phyloP scores from a whole-genome alignment of 2,329 filamentous ascomycete species.

The Xylariales sp. region DNA sequence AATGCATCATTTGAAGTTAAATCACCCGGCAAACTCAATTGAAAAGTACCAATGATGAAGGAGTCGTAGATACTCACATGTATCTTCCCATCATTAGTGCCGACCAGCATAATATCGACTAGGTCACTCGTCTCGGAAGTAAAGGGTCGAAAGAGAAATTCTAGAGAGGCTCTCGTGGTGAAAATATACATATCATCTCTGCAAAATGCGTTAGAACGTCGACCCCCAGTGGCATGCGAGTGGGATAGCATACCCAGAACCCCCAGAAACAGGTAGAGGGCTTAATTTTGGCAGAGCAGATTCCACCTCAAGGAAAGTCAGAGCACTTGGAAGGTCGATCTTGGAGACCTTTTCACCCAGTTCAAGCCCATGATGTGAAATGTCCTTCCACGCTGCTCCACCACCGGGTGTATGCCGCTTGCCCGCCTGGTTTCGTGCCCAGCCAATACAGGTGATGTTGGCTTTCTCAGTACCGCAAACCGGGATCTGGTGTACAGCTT shows the following conservation, averaged over 20 bases:
- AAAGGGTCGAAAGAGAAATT: slow-evolving; percentile 62
- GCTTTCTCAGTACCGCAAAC: slow-evolving; percentile 39
- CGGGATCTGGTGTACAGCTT: slow-evolving; percentile 69
- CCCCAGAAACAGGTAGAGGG: slow-evolving; percentile 60
- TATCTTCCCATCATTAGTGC: slow-evolving; percentile 65
- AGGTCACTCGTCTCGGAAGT: slow-evolving; percentile 63
- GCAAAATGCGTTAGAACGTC: slow-evolving; percentile 17
- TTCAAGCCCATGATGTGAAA: slow-evolving; percentile 21
- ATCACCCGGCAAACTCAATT: slow-evolving; percentile 36
- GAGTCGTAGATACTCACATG: slow-evolving; percentile 84
- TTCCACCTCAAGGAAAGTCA: slow-evolving; percentile 73
- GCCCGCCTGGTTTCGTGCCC: slow-evolving; percentile 42
- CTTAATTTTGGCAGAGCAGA: slow-evolving; percentile 72
- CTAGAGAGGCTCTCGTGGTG: slow-evolving; percentile 64
- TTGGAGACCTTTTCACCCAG: slow-evolving; percentile 21
- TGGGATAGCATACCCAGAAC: slow-evolving; percentile 50
- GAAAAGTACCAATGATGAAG: slow-evolving; percentile 69
- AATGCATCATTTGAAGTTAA: slow-evolving; percentile 17
- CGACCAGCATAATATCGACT: slow-evolving; percentile 76
- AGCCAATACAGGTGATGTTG: slow-evolving; percentile 48
- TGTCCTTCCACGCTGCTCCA: slow-evolving; percentile 23
- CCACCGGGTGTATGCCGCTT: slow-evolving; percentile 16
- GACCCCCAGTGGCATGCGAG: slow-evolving; percentile 3
- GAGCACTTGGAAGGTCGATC: slow-evolving; percentile 63
- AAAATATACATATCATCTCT: slow-evolving; percentile 59